A percentile compares a stretch with the other conserved stretches of the same genome.
phyloP scores from a whole-genome alignment of 352 stramenopile genomes.

The Phytophthora nicotianae region DNA sequence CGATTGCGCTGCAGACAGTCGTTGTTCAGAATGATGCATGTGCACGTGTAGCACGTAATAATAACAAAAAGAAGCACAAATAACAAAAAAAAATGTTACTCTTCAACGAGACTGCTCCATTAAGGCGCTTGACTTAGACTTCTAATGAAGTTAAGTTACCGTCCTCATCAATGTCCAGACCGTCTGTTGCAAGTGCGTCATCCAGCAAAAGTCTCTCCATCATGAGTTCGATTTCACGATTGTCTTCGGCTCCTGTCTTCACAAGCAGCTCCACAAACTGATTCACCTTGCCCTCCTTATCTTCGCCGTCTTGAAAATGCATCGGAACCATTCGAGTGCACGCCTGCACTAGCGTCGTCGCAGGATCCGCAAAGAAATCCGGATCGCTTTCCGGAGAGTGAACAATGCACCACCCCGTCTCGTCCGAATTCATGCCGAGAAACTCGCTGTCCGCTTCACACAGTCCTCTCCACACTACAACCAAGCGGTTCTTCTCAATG shows the following conservation, averaged over 20 bases:
- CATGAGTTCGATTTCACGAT: constrained; percentile 21
- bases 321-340: constrained; percentile 20
- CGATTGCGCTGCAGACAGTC: too few species aligned
- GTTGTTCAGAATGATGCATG: too few species aligned
- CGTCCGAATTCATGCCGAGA: constrained; percentile 50
- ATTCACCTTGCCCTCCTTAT: constrained; percentile 14
- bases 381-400: constrained; percentile 2
- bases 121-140: background rate
- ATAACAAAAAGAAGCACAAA: too few species aligned
- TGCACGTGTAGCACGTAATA: too few species aligned
- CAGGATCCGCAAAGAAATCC: constrained; percentile 2
- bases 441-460: constrained; percentile 39
- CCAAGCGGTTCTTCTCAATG: constrained; percentile 43
- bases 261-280: constrained; percentile 32
- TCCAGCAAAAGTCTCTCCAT: constrained; percentile 32
- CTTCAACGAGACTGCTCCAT: too few species aligned
- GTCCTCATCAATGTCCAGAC: constrained; percentile 12
- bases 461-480: constrained; percentile 53
- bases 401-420: constrained; percentile 51
- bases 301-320: constrained; percentile 20
- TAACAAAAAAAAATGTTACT: too few species aligned
- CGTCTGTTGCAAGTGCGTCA: constrained; percentile 25
- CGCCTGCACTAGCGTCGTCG: constrained; percentile 18
- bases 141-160: constrained; percentile 10
- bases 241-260: constrained; percentile 30